Percentiles rank a stretch among this genome's conserved stretches.
phyloP scores from a whole-genome alignment of 2,329 filamentous ascomycete genomes.

The Talaromyces piceae region DNA sequence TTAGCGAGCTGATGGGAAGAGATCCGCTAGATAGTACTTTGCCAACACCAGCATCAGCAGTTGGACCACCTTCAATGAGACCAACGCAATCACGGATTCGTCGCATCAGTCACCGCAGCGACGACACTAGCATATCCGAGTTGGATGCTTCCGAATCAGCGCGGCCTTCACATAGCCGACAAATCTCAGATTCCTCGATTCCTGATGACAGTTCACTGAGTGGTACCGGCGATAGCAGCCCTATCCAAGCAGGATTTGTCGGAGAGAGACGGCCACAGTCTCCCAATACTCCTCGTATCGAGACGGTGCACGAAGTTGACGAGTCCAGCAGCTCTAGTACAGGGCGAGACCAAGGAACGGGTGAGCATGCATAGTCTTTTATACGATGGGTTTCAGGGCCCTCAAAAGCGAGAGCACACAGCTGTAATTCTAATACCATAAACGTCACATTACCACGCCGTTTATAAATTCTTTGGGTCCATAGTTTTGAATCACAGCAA shows the following conservation, averaged over 20 bases:
- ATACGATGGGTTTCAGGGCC: no score
- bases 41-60: background rate
- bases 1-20: slow-evolving; percentile 6
- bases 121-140: slow-evolving; percentile 5
- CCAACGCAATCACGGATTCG: background rate
- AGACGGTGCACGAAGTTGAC: slow-evolving; percentile 9
- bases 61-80: background rate
- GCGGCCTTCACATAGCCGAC: slow-evolving; percentile 1
- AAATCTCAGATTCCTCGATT: slow-evolving; percentile 5
- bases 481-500: no score
- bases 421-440: no score
- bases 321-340: background rate
- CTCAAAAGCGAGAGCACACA: no score
- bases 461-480: no score
- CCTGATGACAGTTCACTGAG: slow-evolving; percentile 2
- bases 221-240: background rate
- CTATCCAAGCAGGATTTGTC: background rate
- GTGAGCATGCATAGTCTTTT: background rate
- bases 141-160: slow-evolving; percentile 3
- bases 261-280: background rate
- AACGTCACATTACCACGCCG: no score
- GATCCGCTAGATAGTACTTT: background rate
- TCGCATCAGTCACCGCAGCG: slow-evolving; percentile 7
- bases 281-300: background rate
- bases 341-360: background rate